phyloP scores from a whole-genome alignment of 2,329 filamentous ascomycete genomes.

The Penicillium corylophilum region DNA sequence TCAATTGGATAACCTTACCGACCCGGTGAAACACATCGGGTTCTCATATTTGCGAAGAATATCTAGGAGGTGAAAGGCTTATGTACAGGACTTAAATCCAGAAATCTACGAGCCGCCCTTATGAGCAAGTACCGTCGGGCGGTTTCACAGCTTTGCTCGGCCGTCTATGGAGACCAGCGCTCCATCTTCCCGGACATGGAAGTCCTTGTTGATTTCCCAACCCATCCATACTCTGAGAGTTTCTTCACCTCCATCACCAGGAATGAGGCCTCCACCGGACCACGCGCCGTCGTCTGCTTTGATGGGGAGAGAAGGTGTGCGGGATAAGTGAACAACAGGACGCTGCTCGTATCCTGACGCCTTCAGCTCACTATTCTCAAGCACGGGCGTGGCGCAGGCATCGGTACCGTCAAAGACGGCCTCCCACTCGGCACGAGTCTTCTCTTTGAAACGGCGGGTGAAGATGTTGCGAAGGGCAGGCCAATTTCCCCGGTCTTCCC shows the following conservation, averaged over 20 bases:
- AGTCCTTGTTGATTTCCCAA: slow-evolving; percentile 72
- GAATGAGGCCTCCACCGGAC: slow-evolving; percentile 55
- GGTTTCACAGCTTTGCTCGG: slow-evolving; percentile 28
- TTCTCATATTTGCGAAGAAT: neutral
- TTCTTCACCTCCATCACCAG: slow-evolving; percentile 72
- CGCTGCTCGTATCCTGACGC: slow-evolving; percentile 51
- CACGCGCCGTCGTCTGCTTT: slow-evolving; percentile 68
- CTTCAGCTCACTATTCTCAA: slow-evolving; percentile 72
- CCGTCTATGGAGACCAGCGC: slow-evolving; percentile 56
- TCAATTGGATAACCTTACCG: neutral
- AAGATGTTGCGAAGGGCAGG: slow-evolving; percentile 63
- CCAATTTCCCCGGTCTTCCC: slow-evolving; percentile 67
- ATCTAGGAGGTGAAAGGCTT: neutral
- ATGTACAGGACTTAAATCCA: neutral
- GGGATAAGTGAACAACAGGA: slow-evolving; percentile 54
- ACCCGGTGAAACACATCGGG: neutral
- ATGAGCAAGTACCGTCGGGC: neutral
- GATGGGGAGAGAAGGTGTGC: slow-evolving; percentile 65
- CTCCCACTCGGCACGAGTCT: slow-evolving; percentile 79
- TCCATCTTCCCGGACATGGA: slow-evolving; percentile 60
- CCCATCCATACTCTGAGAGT: slow-evolving; percentile 71
- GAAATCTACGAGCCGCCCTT: neutral
- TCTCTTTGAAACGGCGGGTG: slow-evolving; percentile 62
- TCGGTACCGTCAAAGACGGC: slow-evolving; percentile 82
- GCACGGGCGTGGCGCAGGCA: slow-evolving; percentile 86